Evolutionary conservation across 106 monocot species (phyloP).

Genomic region (Phalaenopsis aphrodite): DNA sequence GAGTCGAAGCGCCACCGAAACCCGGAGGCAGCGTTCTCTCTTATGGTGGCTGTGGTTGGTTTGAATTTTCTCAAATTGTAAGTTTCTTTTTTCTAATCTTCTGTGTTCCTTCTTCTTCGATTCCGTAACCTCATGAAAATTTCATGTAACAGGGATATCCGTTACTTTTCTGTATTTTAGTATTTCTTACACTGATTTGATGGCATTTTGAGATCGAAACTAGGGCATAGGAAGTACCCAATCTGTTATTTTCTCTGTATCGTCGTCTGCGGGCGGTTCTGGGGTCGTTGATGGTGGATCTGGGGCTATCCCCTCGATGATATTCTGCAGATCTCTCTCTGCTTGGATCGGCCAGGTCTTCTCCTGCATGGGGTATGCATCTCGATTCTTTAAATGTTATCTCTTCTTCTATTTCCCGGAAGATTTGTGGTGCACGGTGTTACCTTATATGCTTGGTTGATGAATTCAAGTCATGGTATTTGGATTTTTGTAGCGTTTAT

Average conservation of each 20-base stretch:
- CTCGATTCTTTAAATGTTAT: background rate
- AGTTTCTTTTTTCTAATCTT: too few relatives aligned
- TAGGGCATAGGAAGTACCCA: background rate
- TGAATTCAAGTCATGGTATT: background rate
- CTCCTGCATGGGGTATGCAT: constrained; percentile 54
- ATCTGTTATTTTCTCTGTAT: background rate
- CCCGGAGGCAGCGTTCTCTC: too few relatives aligned
- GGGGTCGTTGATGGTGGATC: background rate
- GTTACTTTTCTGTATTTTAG: too few relatives aligned
- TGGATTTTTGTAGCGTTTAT: background rate
- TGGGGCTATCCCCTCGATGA: constrained; percentile 10
- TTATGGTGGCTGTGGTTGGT: too few relatives aligned
- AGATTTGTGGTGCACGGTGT: background rate
- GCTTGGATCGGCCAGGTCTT: constrained; percentile 34
- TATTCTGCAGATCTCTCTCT: constrained; percentile 24
- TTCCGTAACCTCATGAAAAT: too few relatives aligned
- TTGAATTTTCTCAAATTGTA: too few relatives aligned
- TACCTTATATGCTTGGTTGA: too few relatives aligned
- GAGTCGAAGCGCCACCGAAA: too few relatives aligned
- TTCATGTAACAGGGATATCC: too few relatives aligned
- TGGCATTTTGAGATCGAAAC: background rate
- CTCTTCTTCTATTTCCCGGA: background rate
- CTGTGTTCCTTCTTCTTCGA: too few relatives aligned
- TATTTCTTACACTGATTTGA: too few relatives aligned
- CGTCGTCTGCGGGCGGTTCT: background rate